Evolutionary conservation across 108 stramenopile species (phyloP), one percentile per base, ranked within the genome.

Genomic region (Stephanodiscus minutulus): DNA sequence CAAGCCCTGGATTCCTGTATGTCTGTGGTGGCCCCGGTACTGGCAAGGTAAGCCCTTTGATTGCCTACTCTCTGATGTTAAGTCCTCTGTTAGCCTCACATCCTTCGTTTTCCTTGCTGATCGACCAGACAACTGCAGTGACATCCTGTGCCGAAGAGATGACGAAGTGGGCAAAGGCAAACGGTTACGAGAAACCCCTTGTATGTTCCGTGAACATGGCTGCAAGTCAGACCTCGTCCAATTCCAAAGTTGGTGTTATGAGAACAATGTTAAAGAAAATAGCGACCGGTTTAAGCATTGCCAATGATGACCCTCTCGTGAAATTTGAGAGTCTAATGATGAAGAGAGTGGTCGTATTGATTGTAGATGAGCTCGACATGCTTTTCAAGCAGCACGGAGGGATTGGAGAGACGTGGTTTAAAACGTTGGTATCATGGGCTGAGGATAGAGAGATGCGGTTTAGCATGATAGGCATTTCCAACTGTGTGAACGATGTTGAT

Each of bases 381-480:
- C 55, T 93, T 10, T 54, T 89, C 21, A 79, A 72, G 49, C 72
- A 57, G 33, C 61, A 66, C 25, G 78, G 58, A n/a, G 39, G 71
- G 4, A 31, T 76, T 60, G 53, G 46, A 37, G 83, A 86, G 68
- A 55, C 52, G 48, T 76, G 69, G 46, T 76, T 89, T 15, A 58
- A 60, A 46, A 64, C 63, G 36, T 55, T 93, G 4, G 56, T 86
- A 12, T 68, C 49, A 0, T 86, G 71, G 72, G 79, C 85, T 3
- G 53, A 57, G 18, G 64, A 85, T 21, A 54, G 55, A 37, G 67
- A 77, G 9, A 46, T 79, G 25, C n/a, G 55, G 20, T 79, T 93
- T 15, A 85, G 82, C 25, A 21, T 93, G 64, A 84, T 93, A 69
- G 92, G 89, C 21, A 89, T 93, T 62, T 91, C 90, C n/a, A 93